Evolutionary conservation across 2,329 filamentous ascomycete species (phyloP).

Genomic region (Phoma sp.): DNA sequence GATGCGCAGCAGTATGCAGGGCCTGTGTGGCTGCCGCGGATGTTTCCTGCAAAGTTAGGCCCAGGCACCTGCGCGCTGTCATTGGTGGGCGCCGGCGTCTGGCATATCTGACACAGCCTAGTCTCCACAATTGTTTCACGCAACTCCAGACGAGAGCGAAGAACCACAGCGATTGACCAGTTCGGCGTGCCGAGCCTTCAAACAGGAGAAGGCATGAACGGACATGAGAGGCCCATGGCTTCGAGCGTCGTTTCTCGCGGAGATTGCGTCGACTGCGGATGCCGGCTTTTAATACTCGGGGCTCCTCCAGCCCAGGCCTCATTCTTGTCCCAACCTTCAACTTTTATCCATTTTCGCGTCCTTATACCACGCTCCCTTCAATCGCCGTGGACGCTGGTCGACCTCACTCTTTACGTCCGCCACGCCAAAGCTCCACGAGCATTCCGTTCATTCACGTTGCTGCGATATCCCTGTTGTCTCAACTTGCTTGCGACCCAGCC

Average conservation of each 20-base stretch:
- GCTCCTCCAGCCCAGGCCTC: conserved; percentile 23
- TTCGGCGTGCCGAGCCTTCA: conserved; percentile 26
- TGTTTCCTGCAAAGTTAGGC: conserved; percentile 28
- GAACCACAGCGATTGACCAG: conserved; percentile 35
- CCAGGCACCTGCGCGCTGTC: conserved; percentile 27
- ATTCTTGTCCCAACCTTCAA: conserved; percentile 39
- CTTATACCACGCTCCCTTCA: conserved; percentile 37
- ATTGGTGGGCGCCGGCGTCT: conserved; percentile 23
- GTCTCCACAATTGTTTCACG: conserved; percentile 43
- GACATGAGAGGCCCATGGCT: conserved; percentile 30
- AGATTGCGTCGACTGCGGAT: conserved; percentile 35
- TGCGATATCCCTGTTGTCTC: conserved; percentile 24
- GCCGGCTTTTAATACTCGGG: conserved; percentile 37
- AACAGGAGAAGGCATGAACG: conserved; percentile 32
- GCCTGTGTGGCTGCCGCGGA: conserved; percentile 38
- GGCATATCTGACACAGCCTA: conserved; percentile 43
- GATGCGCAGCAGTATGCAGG: conserved; percentile 29
- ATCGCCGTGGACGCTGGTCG: conserved; percentile 39
- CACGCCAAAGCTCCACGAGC: conserved; percentile 33
- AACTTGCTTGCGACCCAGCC: conserved; percentile 10
- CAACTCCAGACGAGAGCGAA: conserved; percentile 38
- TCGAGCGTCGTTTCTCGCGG: conserved; percentile 30
- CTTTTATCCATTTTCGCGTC: conserved; percentile 31
- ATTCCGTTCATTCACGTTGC: conserved; percentile 37
- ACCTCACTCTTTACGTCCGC: conserved; percentile 34